These are phyloP conservation scores for Mercurialis annua DNA, from an alignment of 345 rosid genomes.

Conservation along the genomic window DNA sequence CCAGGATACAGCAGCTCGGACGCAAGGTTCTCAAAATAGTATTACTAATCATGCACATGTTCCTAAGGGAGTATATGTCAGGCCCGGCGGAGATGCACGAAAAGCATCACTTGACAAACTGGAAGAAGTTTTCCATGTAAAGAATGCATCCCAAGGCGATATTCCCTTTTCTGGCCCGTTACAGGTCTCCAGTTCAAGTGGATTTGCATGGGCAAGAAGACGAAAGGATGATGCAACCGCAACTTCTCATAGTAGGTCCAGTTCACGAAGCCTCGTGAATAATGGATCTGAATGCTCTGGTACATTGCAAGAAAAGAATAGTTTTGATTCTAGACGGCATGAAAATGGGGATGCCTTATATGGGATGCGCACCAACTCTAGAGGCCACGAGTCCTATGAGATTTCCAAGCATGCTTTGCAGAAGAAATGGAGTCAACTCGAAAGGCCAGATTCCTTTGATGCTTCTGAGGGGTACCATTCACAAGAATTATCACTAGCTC, in stretches of 20 bases:
- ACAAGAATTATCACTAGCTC: constrained; percentile 71
- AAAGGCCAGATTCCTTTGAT: constrained; percentile 83
- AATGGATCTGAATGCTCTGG: constrained; percentile 50
- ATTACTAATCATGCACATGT: constrained; percentile 22
- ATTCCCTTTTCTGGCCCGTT: constrained; percentile 85
- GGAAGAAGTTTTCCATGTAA: constrained; percentile 63
- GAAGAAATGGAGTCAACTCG: constrained; percentile 73
- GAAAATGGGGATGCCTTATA: constrained; percentile 31
- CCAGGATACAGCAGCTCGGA: constrained; percentile 53
- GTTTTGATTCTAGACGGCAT: constrained; percentile 41
- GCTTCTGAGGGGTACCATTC: constrained; percentile 86
- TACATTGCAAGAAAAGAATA: constrained; percentile 36
- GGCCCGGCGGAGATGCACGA: constrained; percentile 40
- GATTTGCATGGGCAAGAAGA: constrained; percentile 94
- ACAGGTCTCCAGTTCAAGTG: constrained; percentile 77
- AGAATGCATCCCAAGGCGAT: constrained; percentile 90
- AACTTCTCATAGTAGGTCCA: constrained; percentile 56
- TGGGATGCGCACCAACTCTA: constrained; percentile 45
- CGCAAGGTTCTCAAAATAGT: constrained; percentile 34
- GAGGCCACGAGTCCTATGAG: constrained; percentile 56
- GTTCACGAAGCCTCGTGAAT: constrained; percentile 54
- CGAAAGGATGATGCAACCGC: constrained; percentile 54
- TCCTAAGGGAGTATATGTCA: constrained; percentile 33
- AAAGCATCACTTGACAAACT: constrained; percentile 43
- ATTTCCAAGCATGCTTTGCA: constrained; percentile 49